phyloP scores from a whole-genome alignment of 2,329 filamentous ascomycete species.

The Paraphoma sp. region DNA sequence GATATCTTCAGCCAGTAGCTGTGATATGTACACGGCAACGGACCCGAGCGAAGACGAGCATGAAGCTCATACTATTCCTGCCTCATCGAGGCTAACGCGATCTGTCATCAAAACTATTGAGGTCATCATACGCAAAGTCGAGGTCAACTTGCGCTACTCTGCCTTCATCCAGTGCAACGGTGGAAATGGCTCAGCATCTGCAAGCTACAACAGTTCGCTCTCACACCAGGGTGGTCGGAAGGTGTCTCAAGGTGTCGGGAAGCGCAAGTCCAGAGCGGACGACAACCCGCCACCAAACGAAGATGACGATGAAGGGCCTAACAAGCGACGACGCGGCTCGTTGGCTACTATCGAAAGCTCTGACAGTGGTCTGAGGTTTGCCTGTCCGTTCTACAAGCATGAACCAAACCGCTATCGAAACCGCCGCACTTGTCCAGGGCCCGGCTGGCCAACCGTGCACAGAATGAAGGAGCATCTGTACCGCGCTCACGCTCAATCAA shows the following conservation, averaged over 20 bases:
- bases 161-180: conserved; percentile 33
- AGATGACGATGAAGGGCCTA: conserved; percentile 28
- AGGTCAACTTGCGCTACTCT: conserved; percentile 31
- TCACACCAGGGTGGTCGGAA: conserved; percentile 18
- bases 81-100: conserved; percentile 13
- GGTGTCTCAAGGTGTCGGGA: conserved; percentile 21
- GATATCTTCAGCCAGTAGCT: conserved; percentile 35
- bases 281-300: conserved; percentile 26
- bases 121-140: conserved; percentile 36
- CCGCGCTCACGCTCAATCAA: conserved; percentile 46
- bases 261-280: conserved; percentile 32
- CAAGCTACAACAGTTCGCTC: background rate
- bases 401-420: conserved; percentile 46
- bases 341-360: conserved; percentile 32
- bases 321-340: conserved; percentile 35
- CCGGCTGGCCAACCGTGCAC: conserved; percentile 49
- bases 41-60: conserved; percentile 34
- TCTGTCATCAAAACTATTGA: conserved; percentile 33
- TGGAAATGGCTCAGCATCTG: conserved; percentile 10
- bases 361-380: conserved; percentile 36
- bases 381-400: conserved; percentile 53
- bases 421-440: conserved; percentile 46
- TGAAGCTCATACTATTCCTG: conserved; percentile 1
- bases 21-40: conserved; percentile 37
- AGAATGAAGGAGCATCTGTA: conserved; percentile 54